Conservation (phyloP, 306 rosid species). For the Cercis canadensis region DNA sequence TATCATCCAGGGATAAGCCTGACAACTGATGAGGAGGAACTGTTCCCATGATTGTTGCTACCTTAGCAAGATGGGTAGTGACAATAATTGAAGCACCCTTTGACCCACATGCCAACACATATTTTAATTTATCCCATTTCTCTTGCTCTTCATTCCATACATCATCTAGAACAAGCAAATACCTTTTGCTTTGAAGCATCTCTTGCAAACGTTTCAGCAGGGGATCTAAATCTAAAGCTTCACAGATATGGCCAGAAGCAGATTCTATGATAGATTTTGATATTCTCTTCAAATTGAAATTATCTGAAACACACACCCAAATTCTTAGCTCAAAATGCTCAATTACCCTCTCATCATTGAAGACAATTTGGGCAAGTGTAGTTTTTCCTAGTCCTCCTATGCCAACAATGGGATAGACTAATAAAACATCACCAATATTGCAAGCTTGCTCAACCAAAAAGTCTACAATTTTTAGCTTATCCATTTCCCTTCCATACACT, state of each 20-base stretch:
- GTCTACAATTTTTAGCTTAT: constrained; percentile 10
- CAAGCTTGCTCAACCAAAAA: constrained; percentile 1
- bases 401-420: constrained; percentile 30
- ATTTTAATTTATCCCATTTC: constrained; percentile 40
- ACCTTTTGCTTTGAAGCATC: constrained; percentile 11
- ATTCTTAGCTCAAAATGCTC: constrained; percentile 24
- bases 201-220: constrained; percentile 16
- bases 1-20: constrained; percentile 28
- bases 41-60: constrained; percentile 38
- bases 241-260: neutral
- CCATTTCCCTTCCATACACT: constrained; percentile 35
- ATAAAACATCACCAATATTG: neutral
- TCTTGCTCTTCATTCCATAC: constrained; percentile 46
- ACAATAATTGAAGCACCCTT: constrained; percentile 39
- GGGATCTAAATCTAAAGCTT: constrained; percentile 7
- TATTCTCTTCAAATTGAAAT: constrained; percentile 21
- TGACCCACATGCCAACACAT: constrained; percentile 31
- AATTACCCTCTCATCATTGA: constrained; percentile 29
- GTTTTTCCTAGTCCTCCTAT: constrained; percentile 45
- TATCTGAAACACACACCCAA: constrained; percentile 38
- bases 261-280: constrained; percentile 22
- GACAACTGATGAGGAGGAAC: constrained; percentile 8
- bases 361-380: constrained; percentile 38
- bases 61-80: constrained; percentile 34
- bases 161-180: constrained; percentile 46